Conservation (phyloP, 371 early-diverging fungal genomes). For the Mucor plumbeus region DNA sequence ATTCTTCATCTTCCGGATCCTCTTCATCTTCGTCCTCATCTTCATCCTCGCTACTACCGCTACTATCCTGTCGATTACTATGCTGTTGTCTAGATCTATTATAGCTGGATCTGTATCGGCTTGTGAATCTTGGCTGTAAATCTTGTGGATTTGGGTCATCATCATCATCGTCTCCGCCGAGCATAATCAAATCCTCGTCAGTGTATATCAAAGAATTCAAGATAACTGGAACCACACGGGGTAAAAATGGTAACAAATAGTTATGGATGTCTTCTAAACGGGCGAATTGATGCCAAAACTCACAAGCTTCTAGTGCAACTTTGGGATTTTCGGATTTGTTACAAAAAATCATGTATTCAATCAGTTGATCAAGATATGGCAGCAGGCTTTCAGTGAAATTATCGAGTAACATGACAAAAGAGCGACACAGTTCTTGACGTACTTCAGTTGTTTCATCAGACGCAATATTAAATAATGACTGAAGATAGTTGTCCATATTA, state of each 20-base stretch:
- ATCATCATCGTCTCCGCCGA: constrained; percentile 75
- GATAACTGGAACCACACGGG: constrained; percentile 81
- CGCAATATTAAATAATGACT: constrained; percentile 78
- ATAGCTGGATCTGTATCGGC: constrained; percentile 40
- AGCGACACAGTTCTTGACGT: constrained; percentile 87
- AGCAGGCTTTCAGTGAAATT: constrained; percentile 75
- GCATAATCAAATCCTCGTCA: constrained; percentile 80
- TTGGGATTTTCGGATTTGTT: constrained; percentile 79
- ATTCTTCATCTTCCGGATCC: constrained; percentile 90
- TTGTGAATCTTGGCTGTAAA: constrained; percentile 75
- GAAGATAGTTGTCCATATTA: constrained; percentile 71
- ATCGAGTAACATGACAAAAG: constrained; percentile 86
- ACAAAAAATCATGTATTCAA: constrained; percentile 91
- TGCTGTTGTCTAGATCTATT: constrained; percentile 28
- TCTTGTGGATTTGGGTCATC: constrained; percentile 77
- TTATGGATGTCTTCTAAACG: constrained; percentile 77
- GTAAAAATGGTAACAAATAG: constrained; percentile 76
- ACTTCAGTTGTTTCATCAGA: constrained; percentile 74
- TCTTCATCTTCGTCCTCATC: constrained; percentile 86
- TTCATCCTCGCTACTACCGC: constrained; percentile 48
- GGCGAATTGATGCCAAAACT: constrained; percentile 94
- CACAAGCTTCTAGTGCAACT: constrained; percentile 94
- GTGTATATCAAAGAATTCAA: constrained; percentile 91
- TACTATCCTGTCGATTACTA: constrained; percentile 20
- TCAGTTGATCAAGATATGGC: constrained; percentile 78